A percentile compares a stretch with the other conserved stretches of the same genome.
These are phyloP conservation scores for Colletotrichum cordylinicola DNA, from an alignment of 2,329 filamentous ascomycete genomes.

Conservation along the genomic window DNA sequence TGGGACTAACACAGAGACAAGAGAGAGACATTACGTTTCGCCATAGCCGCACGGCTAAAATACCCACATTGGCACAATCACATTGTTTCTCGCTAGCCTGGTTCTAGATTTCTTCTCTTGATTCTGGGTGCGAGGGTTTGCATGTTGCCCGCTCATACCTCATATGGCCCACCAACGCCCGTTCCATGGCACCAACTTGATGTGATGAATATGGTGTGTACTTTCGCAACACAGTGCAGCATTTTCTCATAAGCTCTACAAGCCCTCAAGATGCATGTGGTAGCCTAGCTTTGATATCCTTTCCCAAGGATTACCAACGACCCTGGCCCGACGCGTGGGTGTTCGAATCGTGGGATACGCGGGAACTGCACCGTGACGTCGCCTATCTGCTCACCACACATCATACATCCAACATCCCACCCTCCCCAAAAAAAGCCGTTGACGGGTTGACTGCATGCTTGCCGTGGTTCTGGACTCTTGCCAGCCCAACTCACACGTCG, in stretches of 20 bases:
- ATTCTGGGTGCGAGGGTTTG: background rate
- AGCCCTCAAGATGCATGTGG: background rate
- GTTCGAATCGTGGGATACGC: background rate
- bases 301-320: background rate
- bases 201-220: background rate
- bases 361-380: conserved; percentile 19
- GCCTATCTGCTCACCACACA: conserved; percentile 8
- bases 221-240: background rate
- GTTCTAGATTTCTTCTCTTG: background rate
- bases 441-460: background rate
- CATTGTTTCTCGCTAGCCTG: background rate
- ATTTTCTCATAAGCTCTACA: background rate
- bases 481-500: background rate
- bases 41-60: background rate
- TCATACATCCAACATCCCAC: background rate
- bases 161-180: background rate
- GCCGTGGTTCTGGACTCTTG: background rate
- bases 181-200: background rate
- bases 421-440: background rate
- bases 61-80: background rate
- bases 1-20: background rate
- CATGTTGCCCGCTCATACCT: background rate
- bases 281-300: background rate
- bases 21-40: background rate
- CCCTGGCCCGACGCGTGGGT: background rate